Base-by-base conservation (phyloP, 2,329 filamentous ascomycete genomes). In the Chaetomiaceae sp. region DNA sequence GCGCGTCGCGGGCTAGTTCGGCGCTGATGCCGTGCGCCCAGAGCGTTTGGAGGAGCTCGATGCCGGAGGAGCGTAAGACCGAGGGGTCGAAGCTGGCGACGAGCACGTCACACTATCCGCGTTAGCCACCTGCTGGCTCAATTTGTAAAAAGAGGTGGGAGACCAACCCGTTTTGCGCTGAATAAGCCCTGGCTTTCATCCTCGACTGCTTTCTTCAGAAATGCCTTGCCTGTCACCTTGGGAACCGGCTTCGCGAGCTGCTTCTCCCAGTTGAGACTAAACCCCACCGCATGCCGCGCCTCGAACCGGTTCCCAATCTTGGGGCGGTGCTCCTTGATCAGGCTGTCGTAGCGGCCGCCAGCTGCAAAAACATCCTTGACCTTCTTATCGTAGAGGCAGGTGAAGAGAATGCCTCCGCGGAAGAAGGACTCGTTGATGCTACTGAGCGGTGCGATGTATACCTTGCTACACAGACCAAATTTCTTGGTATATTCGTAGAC, bases 371-470 rank as follows among this genome's bases (percentile, higher is more conserved):
- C 89, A 61, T 94, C 87, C 61, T 81, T 85, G 56, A 86, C 81
- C 66, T 90, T 95, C 57, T 81, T 85, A 66, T 97, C 92, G 58
- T 91, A 90, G 2, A 96, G 73, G 64, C 90, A 96, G 56, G 95
- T 89, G 66, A 99, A 97, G 38, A 97, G 75, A 25, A 97, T 76
- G 7, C 91, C 91, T 1, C 87, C 87, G 16, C 81, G 76, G 68
- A 94, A 99, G 66, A 97, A 96, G 52, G 86, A 87, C 65, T 96
- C 91, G 64, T 95, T 95, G 64, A 95, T 81, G 67, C 89, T 95
- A 65, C 85, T 88, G 6, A 99, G 76, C 0, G 92, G 91, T 58
- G 84, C 89, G 61, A 97, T 77, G 63, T 91, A 95, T 25, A 96
- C 76, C 65, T 91, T 94, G 44, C 84, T 84, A 50, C 78, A 78